Evolutionary conservation across 2,329 filamentous ascomycete genomes (phyloP).

Genomic region (Diaporthe australafricana): DNA sequence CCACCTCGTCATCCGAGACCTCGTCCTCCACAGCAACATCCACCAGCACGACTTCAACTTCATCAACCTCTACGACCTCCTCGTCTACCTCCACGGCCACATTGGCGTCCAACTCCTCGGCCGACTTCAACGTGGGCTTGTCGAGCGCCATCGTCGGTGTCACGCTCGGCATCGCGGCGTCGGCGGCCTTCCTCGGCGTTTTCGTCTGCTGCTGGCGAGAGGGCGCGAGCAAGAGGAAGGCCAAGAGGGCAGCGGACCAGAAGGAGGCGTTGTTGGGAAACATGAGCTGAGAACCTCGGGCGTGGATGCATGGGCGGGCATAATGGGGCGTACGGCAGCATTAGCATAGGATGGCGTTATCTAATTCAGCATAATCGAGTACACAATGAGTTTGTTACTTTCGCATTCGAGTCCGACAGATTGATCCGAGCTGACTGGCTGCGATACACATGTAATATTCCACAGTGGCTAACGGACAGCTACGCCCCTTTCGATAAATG

Average conservation of each 20-base stretch:
- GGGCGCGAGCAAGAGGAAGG: not conserved
- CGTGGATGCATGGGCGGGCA: not conserved
- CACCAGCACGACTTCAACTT: not conserved
- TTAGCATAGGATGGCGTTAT: not conserved
- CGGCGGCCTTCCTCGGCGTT: not conserved
- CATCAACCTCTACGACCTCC: not conserved
- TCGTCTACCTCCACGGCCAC: not conserved
- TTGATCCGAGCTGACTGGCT: not conserved
- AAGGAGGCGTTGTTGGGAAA: conserved; percentile 8
- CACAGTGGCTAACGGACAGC: too few relatives aligned
- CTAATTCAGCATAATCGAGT: not conserved
- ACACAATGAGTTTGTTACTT: not conserved
- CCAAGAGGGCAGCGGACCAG: not conserved
- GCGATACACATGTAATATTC: not conserved
- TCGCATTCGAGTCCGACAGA: too few relatives aligned
- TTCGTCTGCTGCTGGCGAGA: not conserved
- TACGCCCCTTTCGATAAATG: too few relatives aligned
- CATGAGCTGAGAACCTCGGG: not conserved
- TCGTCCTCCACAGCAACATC: not conserved
- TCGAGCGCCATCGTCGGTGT: conserved; percentile 14
- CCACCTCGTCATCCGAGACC: not conserved
- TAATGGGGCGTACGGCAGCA: not conserved
- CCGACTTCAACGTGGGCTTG: not conserved
- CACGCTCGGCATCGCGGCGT: not conserved
- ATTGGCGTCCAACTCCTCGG: not conserved